Evolutionary conservation across 495 filamentous ascomycete species (phyloP).

Genomic region (Podospora bellae-mahoneyi): DNA sequence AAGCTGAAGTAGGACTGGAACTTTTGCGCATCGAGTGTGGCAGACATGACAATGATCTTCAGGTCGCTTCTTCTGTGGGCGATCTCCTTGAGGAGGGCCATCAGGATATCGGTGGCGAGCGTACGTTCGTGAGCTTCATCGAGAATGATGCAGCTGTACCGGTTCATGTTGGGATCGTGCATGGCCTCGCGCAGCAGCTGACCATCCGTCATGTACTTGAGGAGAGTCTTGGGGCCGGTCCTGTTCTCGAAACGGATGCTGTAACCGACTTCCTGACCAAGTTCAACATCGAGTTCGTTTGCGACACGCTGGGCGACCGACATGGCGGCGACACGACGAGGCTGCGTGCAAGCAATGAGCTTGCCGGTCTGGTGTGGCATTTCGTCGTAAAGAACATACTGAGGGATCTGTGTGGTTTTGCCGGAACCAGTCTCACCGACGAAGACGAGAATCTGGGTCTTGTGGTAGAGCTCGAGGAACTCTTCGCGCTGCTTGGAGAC

Average conservation of each 20-base stretch:
- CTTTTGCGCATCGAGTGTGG: slow-evolving; percentile 93
- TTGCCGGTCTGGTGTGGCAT: slow-evolving; percentile 78
- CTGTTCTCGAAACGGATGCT: slow-evolving; percentile 98
- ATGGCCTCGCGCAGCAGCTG: slow-evolving; percentile 98
- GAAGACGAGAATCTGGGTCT: slow-evolving; percentile 92
- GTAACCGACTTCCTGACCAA: slow-evolving; percentile 97
- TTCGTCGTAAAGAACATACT: slow-evolving; percentile 97
- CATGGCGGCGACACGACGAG: slow-evolving; percentile 97
- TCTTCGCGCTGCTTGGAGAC: slow-evolving; percentile 90
- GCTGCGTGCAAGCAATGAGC: slow-evolving; percentile 96
- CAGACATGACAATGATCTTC: slow-evolving; percentile 98
- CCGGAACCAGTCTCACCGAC: slow-evolving; percentile 99
- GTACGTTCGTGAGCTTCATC: slow-evolving; percentile 98
- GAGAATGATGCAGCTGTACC: slow-evolving; percentile 97
- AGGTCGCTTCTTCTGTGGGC: slow-evolving; percentile 73
- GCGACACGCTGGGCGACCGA: slow-evolving; percentile 98
- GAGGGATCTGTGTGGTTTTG: slow-evolving; percentile 98
- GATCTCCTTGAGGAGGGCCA: slow-evolving; percentile 90
- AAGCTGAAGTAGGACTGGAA: slow-evolving; percentile 94
- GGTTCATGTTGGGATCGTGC: slow-evolving; percentile 85
- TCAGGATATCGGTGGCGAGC: slow-evolving; percentile 90
- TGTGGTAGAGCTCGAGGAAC: slow-evolving; percentile 88
- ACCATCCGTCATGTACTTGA: slow-evolving; percentile 99
- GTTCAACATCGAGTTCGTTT: slow-evolving; percentile 87
- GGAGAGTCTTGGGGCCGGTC: slow-evolving; percentile 81